Conservation (phyloP, 2,329 filamentous ascomycete genomes). For the Dichotomopilus funicola region DNA sequence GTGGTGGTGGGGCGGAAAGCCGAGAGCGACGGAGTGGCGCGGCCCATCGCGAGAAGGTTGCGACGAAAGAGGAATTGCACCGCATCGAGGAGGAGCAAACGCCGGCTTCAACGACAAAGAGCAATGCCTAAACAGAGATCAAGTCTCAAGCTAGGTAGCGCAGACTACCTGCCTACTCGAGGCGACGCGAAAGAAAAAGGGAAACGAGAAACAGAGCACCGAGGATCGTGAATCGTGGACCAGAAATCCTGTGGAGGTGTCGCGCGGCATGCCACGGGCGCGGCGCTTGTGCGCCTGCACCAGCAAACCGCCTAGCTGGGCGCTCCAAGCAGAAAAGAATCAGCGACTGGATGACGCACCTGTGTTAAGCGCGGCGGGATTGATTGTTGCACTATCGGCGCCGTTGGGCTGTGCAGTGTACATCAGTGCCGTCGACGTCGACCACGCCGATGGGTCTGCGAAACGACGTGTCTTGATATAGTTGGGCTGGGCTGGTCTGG, state of each 20-base stretch:
- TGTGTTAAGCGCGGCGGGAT: constrained; percentile 78
- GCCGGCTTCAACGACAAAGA: neutral
- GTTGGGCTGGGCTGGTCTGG: constrained; percentile 50
- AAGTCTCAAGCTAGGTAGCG: neutral
- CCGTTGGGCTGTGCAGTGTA: constrained; percentile 62
- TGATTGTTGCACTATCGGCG: constrained; percentile 83
- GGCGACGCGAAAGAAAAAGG: neutral
- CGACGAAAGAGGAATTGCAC: neutral
- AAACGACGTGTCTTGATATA: constrained; percentile 57
- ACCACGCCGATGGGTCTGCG: constrained; percentile 41
- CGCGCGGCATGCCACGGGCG: neutral
- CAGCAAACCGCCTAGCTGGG: neutral
- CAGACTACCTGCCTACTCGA: neutral
- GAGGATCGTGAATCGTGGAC: neutral
- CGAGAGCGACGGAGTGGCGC: neutral
- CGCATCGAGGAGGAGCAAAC: neutral
- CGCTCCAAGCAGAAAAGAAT: constrained; percentile 11
- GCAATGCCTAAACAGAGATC: neutral
- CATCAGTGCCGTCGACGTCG: constrained; percentile 43
- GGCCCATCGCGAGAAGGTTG: neutral
- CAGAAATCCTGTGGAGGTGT: neutral
- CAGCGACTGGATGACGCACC: constrained; percentile 46
- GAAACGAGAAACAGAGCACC: neutral
- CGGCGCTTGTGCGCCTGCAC: neutral
- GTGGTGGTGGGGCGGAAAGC: neutral